Percentiles rank a stretch among this genome's conserved stretches.
phyloP scores from a whole-genome alignment of 257 asterid genomes.

The Paulownia fortunei region DNA sequence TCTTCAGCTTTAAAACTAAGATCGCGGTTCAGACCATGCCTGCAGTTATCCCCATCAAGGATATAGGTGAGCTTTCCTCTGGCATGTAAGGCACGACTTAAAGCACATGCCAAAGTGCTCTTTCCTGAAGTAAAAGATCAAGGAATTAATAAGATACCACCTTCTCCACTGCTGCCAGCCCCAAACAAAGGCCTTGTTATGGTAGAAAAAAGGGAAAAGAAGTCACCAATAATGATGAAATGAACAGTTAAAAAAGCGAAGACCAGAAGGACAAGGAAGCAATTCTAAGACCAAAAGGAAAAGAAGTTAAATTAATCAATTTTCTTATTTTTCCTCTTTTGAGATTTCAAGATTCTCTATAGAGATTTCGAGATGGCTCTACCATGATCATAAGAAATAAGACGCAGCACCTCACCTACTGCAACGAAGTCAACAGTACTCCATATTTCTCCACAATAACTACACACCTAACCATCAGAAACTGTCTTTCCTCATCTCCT shows the following conservation, averaged over 20 bases:
- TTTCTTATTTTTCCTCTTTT: not conserved
- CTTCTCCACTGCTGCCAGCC: not conserved
- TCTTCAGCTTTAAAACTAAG: slow-evolving; percentile 93
- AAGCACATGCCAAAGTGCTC: slow-evolving; percentile 95
- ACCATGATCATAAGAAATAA: slow-evolving; percentile 6
- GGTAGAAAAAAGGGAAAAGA: not conserved
- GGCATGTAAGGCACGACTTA: slow-evolving; percentile 79
- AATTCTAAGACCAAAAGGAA: slow-evolving; percentile 10
- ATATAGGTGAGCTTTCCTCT: slow-evolving; percentile 87
- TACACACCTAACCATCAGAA: slow-evolving; percentile 22
- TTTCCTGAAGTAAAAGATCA: slow-evolving; percentile 62
- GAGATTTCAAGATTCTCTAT: not conserved
- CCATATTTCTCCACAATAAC: slow-evolving; percentile 16
- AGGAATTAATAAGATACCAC: slow-evolving; percentile 26
- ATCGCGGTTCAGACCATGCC: slow-evolving; percentile 91
- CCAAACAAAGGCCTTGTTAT: slow-evolving; percentile 13
- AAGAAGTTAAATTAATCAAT: not conserved
- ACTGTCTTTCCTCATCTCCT: not conserved
- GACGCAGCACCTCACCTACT: slow-evolving; percentile 13
- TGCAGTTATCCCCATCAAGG: slow-evolving; percentile 98
- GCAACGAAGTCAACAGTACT: slow-evolving; percentile 19
- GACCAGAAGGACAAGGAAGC: not conserved
- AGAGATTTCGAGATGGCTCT: not conserved
- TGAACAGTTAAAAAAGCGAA: not conserved
- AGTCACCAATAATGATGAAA: not conserved